phyloP scores from a whole-genome alignment of 2,329 filamentous ascomycete genomes.

The Huntiella decipiens region DNA sequence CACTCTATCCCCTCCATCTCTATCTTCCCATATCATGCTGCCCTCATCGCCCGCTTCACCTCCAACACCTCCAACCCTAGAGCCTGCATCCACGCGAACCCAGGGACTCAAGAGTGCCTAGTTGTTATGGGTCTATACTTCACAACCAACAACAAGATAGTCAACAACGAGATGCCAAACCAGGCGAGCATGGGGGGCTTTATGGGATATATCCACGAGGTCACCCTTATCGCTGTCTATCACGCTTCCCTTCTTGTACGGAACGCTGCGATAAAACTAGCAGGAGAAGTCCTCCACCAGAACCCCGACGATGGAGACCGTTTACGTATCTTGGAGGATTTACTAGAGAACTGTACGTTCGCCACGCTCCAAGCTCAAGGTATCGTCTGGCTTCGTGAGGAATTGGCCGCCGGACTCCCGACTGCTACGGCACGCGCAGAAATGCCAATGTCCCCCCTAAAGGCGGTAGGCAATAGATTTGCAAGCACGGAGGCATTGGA shows the following conservation, averaged over 20 bases:
- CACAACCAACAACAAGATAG: constrained; percentile 26
- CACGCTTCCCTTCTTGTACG: constrained; percentile 34
- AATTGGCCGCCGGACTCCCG: constrained; percentile 26
- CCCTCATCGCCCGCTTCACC: constrained; percentile 30
- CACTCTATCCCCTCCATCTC: constrained; percentile 32
- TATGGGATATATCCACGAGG: constrained; percentile 40
- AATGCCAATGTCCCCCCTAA: constrained; percentile 13
- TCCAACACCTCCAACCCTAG: constrained; percentile 23
- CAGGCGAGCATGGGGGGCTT: constrained; percentile 23
- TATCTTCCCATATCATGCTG: constrained; percentile 41
- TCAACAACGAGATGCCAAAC: constrained; percentile 14
- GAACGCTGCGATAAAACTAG: constrained; percentile 34
- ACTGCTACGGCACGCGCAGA: constrained; percentile 16
- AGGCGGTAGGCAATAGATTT: constrained; percentile 22
- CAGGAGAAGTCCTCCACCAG: constrained; percentile 35
- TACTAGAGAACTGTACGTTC: constrained; percentile 47
- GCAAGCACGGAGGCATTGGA: constrained; percentile 35
- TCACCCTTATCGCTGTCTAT: constrained; percentile 38
- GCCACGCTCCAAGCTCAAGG: constrained; percentile 42
- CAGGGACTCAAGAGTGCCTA: constrained; percentile 39
- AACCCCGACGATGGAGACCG: constrained; percentile 40
- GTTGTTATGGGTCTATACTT: constrained; percentile 41
- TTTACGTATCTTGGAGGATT: constrained; percentile 42
- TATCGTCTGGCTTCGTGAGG: constrained; percentile 44
- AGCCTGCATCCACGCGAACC: constrained; percentile 27